Percentiles rank a stretch among this genome's conserved stretches.
These are phyloP conservation scores for Macadamia tetraphylla DNA, from an alignment of 164 flowering plant genomes.

Conservation along the genomic window DNA sequence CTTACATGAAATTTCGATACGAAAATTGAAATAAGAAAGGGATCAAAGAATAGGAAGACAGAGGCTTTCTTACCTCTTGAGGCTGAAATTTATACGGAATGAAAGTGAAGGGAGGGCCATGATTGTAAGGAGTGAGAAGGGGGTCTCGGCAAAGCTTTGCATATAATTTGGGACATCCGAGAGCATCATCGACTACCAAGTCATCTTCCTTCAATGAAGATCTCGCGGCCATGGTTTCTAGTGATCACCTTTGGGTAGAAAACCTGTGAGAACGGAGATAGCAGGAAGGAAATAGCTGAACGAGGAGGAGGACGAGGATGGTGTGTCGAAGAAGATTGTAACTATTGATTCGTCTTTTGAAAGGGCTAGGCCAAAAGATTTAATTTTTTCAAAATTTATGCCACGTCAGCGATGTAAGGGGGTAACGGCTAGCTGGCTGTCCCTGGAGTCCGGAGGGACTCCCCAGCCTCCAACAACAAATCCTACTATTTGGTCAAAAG, in stretches of 20 bases:
- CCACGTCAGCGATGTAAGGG: slow-evolving; percentile 14
- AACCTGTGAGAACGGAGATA: not conserved
- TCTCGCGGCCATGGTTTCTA: slow-evolving; percentile 35
- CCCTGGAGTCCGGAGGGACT: too few relatives aligned
- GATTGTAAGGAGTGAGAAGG: slow-evolving; percentile 33
- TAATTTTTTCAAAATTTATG: slow-evolving; percentile 15
- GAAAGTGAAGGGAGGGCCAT: slow-evolving; percentile 81
- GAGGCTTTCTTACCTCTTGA: slow-evolving; percentile 41
- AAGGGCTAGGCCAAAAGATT: not conserved
- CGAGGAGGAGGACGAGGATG: not conserved
- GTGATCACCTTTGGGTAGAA: not conserved
- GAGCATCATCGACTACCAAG: slow-evolving; percentile 46
- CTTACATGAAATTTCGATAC: not conserved
- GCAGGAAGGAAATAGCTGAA: not conserved
- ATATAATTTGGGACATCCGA: slow-evolving; percentile 79
- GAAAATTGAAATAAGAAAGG: not conserved
- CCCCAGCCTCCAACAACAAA: too few relatives aligned
- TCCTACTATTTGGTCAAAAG: too few relatives aligned
- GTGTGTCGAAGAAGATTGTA: slow-evolving; percentile 10
- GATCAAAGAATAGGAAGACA: not conserved
- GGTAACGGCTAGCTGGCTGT: slow-evolving; percentile 32
- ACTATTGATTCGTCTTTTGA: slow-evolving; percentile 40
- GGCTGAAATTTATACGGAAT: slow-evolving; percentile 49
- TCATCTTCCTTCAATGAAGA: slow-evolving; percentile 52
- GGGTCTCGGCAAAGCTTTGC: slow-evolving; percentile 60